Conservation (phyloP, 371 early-diverging fungal species). For the Edhazardia aedis region DNA sequence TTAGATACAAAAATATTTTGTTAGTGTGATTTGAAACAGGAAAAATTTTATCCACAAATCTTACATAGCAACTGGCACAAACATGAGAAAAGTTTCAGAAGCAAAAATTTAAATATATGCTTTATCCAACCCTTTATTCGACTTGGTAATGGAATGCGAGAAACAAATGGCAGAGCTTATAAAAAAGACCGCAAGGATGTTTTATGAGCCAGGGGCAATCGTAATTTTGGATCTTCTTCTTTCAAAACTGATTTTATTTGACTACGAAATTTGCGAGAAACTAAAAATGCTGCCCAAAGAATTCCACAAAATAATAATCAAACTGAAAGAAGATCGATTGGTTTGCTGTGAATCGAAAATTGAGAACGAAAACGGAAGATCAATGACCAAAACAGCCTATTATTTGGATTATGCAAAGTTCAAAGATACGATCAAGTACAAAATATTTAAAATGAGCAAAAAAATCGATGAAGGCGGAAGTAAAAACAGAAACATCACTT, state of each 20-base stretch:
- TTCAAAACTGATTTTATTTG: constrained; percentile 34
- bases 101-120: too few species aligned
- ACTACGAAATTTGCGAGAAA: constrained; percentile 34
- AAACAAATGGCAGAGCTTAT: constrained; percentile 32
- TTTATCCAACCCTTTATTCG: too few species aligned
- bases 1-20: too few species aligned
- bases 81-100: too few species aligned
- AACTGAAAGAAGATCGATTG: constrained; percentile 43
- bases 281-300: constrained; percentile 46
- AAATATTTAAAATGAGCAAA: constrained; percentile 46
- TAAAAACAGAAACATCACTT: constrained; percentile 15
- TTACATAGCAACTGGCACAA: too few species aligned
- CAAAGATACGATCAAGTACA: constrained; percentile 46
- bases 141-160: constrained; percentile 34
- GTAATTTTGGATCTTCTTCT: constrained; percentile 44
- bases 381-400: constrained; percentile 28
- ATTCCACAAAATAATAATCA: constrained; percentile 38
- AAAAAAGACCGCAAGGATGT: constrained; percentile 29
- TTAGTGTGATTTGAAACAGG: too few species aligned
- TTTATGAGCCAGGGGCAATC: constrained; percentile 43
- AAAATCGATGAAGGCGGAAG: constrained; percentile 31
- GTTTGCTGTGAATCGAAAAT: constrained; percentile 41
- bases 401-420: constrained; percentile 43
- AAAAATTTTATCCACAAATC: too few species aligned
- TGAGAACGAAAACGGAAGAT: constrained; percentile 30